phyloP scores from a whole-genome alignment of 2,329 filamentous ascomycete genomes.

The Aureobasidium namibiae region DNA sequence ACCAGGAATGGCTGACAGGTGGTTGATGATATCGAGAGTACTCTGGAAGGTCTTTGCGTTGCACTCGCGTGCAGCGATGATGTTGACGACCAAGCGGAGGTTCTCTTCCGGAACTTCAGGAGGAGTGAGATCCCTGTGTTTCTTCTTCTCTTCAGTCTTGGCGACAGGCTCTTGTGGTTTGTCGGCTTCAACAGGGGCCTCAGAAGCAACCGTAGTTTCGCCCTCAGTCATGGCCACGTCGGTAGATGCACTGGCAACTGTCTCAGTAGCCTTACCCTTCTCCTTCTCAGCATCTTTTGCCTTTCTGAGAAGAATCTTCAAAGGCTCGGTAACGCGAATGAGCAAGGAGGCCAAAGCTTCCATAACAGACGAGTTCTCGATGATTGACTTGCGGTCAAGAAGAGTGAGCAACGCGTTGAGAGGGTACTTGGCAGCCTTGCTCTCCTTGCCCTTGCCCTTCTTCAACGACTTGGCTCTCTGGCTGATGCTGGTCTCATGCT shows the following conservation, averaged over 20 bases:
- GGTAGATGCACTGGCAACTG: neutral
- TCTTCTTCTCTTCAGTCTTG: conserved; percentile 44
- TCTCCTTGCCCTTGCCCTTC: conserved; percentile 84
- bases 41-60: conserved; percentile 97
- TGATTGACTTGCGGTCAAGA: conserved; percentile 87
- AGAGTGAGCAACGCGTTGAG: conserved; percentile 84
- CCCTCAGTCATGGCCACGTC: conserved; percentile 20
- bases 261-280: conserved; percentile 23
- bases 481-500: conserved; percentile 66
- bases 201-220: conserved; percentile 16
- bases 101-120: conserved; percentile 84
- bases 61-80: conserved; percentile 91
- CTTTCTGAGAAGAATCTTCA: conserved; percentile 73
- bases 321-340: conserved; percentile 77
- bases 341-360: conserved; percentile 81
- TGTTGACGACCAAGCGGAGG: conserved; percentile 87
- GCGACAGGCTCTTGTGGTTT: conserved; percentile 29
- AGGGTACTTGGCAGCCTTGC: conserved; percentile 76
- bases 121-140: conserved; percentile 59
- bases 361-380: conserved; percentile 96
- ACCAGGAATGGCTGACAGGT: conserved; percentile 84
- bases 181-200: conserved; percentile 22
- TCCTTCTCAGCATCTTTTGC: conserved; percentile 60
- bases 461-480: conserved; percentile 58
- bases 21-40: conserved; percentile 97